Evolutionary conservation across 148 eudicot genomes (phyloP), one percentile per base, ranked within the genome.

Genomic region (Rhododendron williamsianum): DNA sequence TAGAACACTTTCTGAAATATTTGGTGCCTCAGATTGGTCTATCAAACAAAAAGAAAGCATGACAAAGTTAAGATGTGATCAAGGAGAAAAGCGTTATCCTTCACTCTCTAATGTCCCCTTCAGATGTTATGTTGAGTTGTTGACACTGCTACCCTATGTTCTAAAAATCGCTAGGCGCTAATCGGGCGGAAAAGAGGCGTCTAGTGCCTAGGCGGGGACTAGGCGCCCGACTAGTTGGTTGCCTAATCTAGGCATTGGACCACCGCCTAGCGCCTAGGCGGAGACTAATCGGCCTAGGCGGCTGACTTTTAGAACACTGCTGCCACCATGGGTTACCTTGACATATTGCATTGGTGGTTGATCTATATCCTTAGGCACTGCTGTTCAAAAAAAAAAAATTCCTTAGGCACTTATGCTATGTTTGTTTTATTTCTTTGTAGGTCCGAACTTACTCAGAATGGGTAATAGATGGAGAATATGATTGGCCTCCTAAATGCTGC

Each of bases 391-490:
- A 38, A 5, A 5, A 41, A 41, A 41, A 41, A 6, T 33, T 27
- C 15, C 33, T 54, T 76, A 1, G 33, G 71, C 71, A 80, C 76
- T 74, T 54, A 52, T 35, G 38, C 49, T 56, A 18, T 27, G 19
- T 18, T 41, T 76, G 16, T 45, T 60, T 82, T 81, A 19, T 54
- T 10, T 25, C 23, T 83, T 36, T 80, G 83, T 78, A 97, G 99
- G 92, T 97, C 41, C 96, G 92, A 9, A 90, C 98, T 38, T 97
- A 97, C 88, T 94, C 99, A 11, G 99, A 97, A 89, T 97, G 99
- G 99, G 98, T 97, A 85, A 94, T 97, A 83, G 99, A 97, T 91
- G 99, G 95, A 67, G 99, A 97, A 81, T 97, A 94, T 89, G 99
- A 94, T 84, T 97, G 98, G 98, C 99, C 99, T 78, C 93, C 98